phyloP scores from a whole-genome alignment of 306 rosid species.

The Carpinus fangiana region DNA sequence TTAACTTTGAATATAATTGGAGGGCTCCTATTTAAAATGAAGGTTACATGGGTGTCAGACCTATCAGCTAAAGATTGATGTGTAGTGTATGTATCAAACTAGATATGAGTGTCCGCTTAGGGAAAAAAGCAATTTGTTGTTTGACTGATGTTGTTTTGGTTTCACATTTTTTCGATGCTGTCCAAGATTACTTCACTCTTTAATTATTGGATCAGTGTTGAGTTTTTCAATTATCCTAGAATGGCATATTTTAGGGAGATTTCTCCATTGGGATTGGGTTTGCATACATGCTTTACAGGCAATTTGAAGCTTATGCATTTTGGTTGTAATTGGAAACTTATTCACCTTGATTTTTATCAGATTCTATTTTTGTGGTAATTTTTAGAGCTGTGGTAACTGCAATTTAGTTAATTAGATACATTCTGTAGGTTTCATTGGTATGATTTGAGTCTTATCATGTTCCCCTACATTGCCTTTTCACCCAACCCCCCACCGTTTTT shows the following conservation, averaged over 20 bases:
- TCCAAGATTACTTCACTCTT: background rate
- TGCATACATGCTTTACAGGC: background rate
- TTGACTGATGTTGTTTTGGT: background rate
- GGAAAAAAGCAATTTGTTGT: background rate
- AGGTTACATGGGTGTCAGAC: background rate
- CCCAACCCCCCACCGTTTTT: background rate
- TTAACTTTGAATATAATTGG: background rate
- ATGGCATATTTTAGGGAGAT: background rate
- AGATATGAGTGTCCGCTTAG: background rate
- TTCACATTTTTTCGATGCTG: background rate
- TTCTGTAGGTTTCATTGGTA: constrained; percentile 3
- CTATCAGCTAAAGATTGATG: background rate
- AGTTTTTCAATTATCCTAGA: background rate
- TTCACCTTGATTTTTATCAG: background rate
- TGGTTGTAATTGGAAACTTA: background rate
- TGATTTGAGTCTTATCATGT: too few species aligned
- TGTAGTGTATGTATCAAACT: background rate
- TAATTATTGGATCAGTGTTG: background rate
- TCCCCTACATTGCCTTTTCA: too few species aligned
- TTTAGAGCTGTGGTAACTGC: background rate
- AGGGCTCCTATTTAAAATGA: background rate
- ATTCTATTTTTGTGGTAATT: background rate
- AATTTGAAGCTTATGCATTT: background rate
- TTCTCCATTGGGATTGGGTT: background rate
- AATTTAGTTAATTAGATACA: background rate